phyloP scores from a whole-genome alignment of 208 protist species.

The Leishmania tarentolae region DNA sequence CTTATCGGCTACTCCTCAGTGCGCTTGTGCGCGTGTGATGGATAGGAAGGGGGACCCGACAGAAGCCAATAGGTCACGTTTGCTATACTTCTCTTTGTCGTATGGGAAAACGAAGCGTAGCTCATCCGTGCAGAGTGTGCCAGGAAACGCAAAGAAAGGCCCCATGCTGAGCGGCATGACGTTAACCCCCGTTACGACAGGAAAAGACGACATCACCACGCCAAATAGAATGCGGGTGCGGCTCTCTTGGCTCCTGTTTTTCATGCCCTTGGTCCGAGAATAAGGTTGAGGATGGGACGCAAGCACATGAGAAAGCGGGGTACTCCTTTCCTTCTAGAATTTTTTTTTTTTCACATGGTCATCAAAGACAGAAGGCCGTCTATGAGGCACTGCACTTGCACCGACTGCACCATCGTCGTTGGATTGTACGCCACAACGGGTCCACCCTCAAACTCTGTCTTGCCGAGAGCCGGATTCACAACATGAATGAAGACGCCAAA shows the following conservation, averaged over 20 bases:
- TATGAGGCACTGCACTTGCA: constrained; percentile 30
- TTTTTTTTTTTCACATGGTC: background rate
- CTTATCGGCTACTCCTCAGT: background rate
- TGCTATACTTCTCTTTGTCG: background rate
- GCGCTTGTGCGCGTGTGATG: background rate
- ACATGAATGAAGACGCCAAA: constrained; percentile 64
- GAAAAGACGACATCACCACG: background rate
- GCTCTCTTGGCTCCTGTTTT: background rate
- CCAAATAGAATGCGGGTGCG: background rate
- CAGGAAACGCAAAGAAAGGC: background rate
- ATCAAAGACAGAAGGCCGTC: constrained; percentile 29
- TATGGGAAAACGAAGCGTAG: background rate
- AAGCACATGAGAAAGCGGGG: background rate
- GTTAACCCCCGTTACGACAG: background rate
- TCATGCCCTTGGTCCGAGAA: background rate
- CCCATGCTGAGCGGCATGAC: background rate
- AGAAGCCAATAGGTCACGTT: background rate
- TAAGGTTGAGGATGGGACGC: background rate
- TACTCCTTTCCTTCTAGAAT: background rate
- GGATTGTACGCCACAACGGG: constrained; percentile 40
- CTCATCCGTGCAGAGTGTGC: background rate
- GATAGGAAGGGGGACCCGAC: background rate
- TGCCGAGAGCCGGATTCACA: constrained; percentile 26
- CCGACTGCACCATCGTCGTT: constrained; percentile 28
- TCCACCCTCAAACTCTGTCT: constrained; percentile 18